Evolutionary conservation across 2,329 filamentous ascomycete species (phyloP), one percentile per base, ranked within the genome.

Genomic region (Aspergillus pseudoviridinutans): DNA sequence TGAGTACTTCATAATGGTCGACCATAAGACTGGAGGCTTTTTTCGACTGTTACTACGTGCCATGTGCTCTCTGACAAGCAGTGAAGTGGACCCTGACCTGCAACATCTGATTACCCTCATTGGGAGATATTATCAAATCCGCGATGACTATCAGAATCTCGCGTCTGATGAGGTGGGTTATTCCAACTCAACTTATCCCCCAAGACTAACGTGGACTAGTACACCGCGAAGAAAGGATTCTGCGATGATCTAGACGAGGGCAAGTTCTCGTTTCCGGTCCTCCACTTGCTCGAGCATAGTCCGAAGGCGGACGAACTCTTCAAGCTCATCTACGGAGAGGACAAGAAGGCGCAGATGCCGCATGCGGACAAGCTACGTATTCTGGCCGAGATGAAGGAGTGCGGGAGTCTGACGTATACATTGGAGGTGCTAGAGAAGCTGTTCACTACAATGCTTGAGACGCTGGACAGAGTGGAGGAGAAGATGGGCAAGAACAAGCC

Each of bases 161-260:
- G 58, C 57, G 0, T 63, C 60, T 7, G 50, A 59, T 1, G 61
- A 64, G 56, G 66, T 68, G 56, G 41, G 24, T 50, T 29, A 24
- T 10, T 32, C 1, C 32, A 3, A 14, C 22, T 46, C 9, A 10
- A 22, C 12, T 14, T 17, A 28, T 28, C 2, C 29, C 28, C 12
- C 4, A 25, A 41, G 17, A 9, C 57, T 50, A 47, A 50, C n/a
- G 2, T 46, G 3, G 3, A 17, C 2, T 28, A 70, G 68, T 78
- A 78, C 53, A 65, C 71, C 1, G 58, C 61, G 0, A 62, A 72
- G 35, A 78, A 78, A 57, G 76, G 77, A 0, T 75, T 76, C 55
- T 73, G 70, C 55, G 76, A 78, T 41, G 76, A 79, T 55, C 63
- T 79, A 0, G 71, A 74, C 25, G 76, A 79, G 60, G 76, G 76